Conservation (phyloP, 2,329 filamentous ascomycete species). For the Pseudocercospora fuligena region DNA sequence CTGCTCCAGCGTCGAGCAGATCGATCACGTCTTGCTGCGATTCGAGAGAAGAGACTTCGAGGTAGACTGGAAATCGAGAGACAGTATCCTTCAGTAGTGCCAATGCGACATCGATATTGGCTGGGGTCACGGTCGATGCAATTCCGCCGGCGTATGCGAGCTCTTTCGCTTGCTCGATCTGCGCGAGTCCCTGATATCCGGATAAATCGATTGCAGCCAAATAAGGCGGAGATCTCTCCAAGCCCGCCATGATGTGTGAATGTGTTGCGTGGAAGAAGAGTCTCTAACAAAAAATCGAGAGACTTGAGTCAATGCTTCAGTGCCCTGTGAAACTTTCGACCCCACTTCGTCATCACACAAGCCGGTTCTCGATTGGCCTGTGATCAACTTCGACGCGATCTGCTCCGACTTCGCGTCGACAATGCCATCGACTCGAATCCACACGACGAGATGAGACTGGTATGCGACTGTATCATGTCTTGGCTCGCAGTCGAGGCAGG, state of each 20-base stretch:
- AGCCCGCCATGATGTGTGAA: conserved; percentile 21
- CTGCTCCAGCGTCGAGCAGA: conserved; percentile 82
- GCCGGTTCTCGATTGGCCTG: neutral
- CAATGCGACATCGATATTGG: conserved; percentile 52
- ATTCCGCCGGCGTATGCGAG: conserved; percentile 64
- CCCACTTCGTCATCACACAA: conserved; percentile 21
- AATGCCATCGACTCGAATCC: neutral
- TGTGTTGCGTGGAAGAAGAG: conserved; percentile 17
- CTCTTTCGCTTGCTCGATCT: conserved; percentile 53
- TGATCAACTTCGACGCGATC: neutral
- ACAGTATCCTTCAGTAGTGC: conserved; percentile 62
- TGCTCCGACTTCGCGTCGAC: neutral
- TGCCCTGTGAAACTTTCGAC: conserved; percentile 9
- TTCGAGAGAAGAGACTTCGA: conserved; percentile 74
- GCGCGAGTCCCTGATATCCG: conserved; percentile 48
- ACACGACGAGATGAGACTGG: neutral
- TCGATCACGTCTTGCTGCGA: conserved; percentile 75
- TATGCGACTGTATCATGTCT: conserved; percentile 1
- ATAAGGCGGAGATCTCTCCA: conserved; percentile 45
- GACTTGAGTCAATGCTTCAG: conserved; percentile 5
- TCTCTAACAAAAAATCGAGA: conserved; percentile 7
- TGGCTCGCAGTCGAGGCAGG: neutral
- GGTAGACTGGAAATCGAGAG: conserved; percentile 65
- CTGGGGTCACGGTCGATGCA: conserved; percentile 57
- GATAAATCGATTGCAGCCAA: conserved; percentile 56